These are phyloP conservation scores for Dryadomyces quercivorus DNA, from an alignment of 2,329 filamentous ascomycete species.

Conservation along the genomic window DNA sequence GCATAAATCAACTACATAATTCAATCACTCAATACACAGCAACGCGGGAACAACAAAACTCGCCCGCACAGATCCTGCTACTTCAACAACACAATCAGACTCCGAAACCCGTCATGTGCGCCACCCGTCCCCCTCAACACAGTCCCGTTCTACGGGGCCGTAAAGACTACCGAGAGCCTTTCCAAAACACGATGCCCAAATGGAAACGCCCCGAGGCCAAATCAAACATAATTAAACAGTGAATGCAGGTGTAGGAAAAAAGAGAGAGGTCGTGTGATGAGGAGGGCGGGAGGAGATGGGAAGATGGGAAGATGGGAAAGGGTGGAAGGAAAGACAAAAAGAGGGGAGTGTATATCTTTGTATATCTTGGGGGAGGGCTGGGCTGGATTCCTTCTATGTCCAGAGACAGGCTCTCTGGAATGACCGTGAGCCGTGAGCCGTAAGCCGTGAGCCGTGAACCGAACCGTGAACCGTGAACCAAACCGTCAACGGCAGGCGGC, in stretches of 20 bases:
- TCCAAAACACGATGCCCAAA: background rate
- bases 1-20: background rate
- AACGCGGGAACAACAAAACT: background rate
- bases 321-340: background rate
- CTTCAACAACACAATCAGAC: background rate
- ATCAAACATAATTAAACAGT: background rate
- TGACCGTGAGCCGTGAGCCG: no score
- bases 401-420: no score
- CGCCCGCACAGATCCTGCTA: background rate
- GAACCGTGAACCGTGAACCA: no score
- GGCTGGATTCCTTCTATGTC: no score
- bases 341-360: background rate
- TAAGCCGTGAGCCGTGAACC: background rate
- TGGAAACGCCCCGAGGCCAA: background rate
- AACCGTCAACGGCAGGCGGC: background rate
- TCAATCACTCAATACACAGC: background rate
- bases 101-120: background rate
- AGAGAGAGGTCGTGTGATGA: background rate
- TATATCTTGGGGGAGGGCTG: no score
- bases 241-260: background rate
- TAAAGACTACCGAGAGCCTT: background rate
- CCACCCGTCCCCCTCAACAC: background rate
- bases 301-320: no score
- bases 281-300: background rate
- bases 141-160: background rate